Percentiles rank a stretch among this genome's conserved stretches.
Conservation (phyloP, 345 rosid genomes). For the Hevea brasiliensis region DNA sequence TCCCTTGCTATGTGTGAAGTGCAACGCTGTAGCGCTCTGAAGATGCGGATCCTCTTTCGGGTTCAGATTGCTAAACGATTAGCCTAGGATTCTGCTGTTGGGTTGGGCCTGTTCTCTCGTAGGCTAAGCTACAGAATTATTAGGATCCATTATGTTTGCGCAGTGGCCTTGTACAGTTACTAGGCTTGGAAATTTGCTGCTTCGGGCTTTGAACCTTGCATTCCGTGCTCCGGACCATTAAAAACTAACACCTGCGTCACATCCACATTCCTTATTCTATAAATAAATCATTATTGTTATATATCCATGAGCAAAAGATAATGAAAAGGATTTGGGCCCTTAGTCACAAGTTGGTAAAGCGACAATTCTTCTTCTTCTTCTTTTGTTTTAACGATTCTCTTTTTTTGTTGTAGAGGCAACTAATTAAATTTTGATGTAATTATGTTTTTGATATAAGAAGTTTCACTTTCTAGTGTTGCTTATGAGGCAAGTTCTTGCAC, state of each 20-base stretch:
- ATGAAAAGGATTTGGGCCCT: not conserved
- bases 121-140: no score
- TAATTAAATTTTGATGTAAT: not conserved
- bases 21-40: no score
- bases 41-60: no score
- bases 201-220: no score
- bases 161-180: constrained; percentile 1
- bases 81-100: no score
- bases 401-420: not conserved
- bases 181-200: not conserved
- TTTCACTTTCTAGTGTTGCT: constrained; percentile 15
- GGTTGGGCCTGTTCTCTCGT: no score
- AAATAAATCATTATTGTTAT: not conserved
- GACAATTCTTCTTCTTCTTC: constrained; percentile 1
- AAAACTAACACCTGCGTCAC: constrained; percentile 5
- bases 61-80: no score
- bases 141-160: no score
- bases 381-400: not conserved
- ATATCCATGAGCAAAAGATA: not conserved
- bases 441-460: constrained; percentile 8
- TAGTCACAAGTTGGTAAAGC: not conserved
- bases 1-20: no score
- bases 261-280: not conserved
- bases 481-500: not conserved
- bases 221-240: not conserved